Percentiles rank a stretch among this genome's conserved stretches.
phyloP scores from a whole-genome alignment of 177 flowering plant genomes.

The Vitis hybrid region DNA sequence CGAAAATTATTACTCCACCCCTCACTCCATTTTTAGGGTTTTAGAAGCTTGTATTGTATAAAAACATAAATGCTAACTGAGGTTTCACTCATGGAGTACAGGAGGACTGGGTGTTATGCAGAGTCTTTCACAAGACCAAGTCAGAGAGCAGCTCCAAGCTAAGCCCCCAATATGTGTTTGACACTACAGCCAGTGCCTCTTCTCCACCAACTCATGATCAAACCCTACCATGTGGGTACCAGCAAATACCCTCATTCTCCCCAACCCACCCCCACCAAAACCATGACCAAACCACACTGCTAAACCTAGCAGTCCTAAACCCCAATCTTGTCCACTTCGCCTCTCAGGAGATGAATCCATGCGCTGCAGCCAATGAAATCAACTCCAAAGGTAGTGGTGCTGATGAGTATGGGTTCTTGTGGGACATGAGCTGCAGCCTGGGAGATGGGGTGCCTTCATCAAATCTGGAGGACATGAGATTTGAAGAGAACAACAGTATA shows the following conservation, averaged over 20 bases:
- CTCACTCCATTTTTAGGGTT: too few species aligned
- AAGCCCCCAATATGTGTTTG: slow-evolving; percentile 23
- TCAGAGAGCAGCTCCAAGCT: slow-evolving; percentile 12
- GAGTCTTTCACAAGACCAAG: slow-evolving; percentile 71
- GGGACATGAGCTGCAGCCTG: slow-evolving; percentile 40
- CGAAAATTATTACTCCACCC: too few species aligned
- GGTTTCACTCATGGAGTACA: slow-evolving; percentile 19
- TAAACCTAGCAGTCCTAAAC: slow-evolving; percentile 23
- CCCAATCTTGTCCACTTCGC: slow-evolving; percentile 15
- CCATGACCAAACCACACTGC: slow-evolving; percentile 19
- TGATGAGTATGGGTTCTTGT: slow-evolving; percentile 52
- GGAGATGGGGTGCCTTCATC: slow-evolving; percentile 24
- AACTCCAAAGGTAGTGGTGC: slow-evolving; percentile 17
- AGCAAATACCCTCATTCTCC: slow-evolving; percentile 18
- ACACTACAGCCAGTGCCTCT: slow-evolving; percentile 11
- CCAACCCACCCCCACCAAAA: slow-evolving; percentile 19
- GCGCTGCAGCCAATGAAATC: slow-evolving; percentile 7
- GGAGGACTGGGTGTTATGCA: slow-evolving; percentile 93
- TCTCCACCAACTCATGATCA: slow-evolving; percentile 18
- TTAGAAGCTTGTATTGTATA: too few species aligned
- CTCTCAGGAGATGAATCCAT: slow-evolving; percentile 20
- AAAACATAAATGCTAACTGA: neutral
- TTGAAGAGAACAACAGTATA: slow-evolving; percentile 31
- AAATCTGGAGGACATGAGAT: slow-evolving; percentile 38
- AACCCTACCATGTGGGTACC: slow-evolving; percentile 14